Base-by-base conservation (phyloP, 257 asterid species). In the Mentha longifolia region DNA sequence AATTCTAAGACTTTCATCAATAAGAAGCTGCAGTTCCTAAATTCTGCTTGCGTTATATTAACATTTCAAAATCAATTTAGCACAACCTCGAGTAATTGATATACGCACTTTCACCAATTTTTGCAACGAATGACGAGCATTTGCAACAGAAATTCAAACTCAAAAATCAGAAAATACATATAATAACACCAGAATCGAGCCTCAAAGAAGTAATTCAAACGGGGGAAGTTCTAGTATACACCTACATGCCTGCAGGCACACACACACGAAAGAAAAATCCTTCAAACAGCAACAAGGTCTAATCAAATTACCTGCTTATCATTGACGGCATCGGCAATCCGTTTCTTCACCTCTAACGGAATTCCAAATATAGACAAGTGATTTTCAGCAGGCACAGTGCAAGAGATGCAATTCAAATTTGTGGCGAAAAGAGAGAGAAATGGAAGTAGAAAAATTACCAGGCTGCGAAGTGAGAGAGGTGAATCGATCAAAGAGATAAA, bases 241-340 rank as follows among this genome's bases (percentile, higher is more conserved):
- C 31, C 31, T 28, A 25, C 28, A 25, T 25, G 28, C 2, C 28
- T 25, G n/a, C n/a, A n/a, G n/a, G 28, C 2, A 25, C 28, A 2
- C 28, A 25, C 28, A 25, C 1, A 25, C 28, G 2, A 25, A 25
- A 25, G 28, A 25, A 25, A 28, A 28, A 2, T 28, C 31, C 31
- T 1, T 47, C 46, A 20, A 72, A 30, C 31, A 20, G 37, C 58
- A 15, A 59, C 11, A 33, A 43, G 35, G 33, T 47, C 17, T 12
- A 37, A 59, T 42, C 11, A 41, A 47, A 16, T 43, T 62, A 85
- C 97, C 92, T 90, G 96, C 80, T 89, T 86, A 64, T 93, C 95
- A 56, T 60, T 75, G 57, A 93, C 96, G 35, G 92, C 98, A 19
- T 90, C 96, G 57, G 86, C 88, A 75, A 93, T 86, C 73, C 95